Evolutionary conservation across 768 basidiomycete genomes (phyloP), one percentile per base, ranked within the genome.

Genomic region (Suillus sp.): DNA sequence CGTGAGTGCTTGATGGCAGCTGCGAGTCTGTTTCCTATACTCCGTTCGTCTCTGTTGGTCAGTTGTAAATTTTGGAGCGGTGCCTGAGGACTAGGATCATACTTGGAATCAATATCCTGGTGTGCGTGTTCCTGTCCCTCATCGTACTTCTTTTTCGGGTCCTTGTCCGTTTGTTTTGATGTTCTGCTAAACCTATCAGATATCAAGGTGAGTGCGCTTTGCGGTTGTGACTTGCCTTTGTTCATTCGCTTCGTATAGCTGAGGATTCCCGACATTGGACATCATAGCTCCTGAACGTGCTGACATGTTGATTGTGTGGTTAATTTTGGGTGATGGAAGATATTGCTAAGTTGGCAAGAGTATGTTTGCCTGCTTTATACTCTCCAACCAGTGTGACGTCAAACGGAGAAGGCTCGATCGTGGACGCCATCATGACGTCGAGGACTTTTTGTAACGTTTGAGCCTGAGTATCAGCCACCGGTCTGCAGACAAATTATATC

Each of bases 211-310:
- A 64, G 43, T 25, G 56, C 62, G 30, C 14, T 57, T 59, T 20
- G 11, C 4, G n/a, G 20, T 25, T 45, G 59, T 61, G 40, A 67
- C 76, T 11, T 68, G 80, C 83, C 79, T 79, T 66, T 85, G 83
- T 56, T 85, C 83, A 25, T 78, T 76, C 54, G 74, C 81, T 50
- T 81, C 75, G 71, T 84, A 81, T 47, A 80, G 73, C 35, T 83
- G 83, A 2, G 76, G 68, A 65, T 80, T 82, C n/a, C 82, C 83
- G 48, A 81, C 80, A 59, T 80, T 81, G 56, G 83, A 84, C 70
- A 79, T 79, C 82, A 84, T 84, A 64, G 81, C 72, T 16, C 74
- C 71, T 11, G 73, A 71, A 60, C 62, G 67, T 48, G 47, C 55
- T 42, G 60, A 61, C 61, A 30, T 65, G 30, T 65, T 60, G 22